phyloP scores from a whole-genome alignment of 2,329 filamentous ascomycete species.

The Colletotrichum falcatum region DNA sequence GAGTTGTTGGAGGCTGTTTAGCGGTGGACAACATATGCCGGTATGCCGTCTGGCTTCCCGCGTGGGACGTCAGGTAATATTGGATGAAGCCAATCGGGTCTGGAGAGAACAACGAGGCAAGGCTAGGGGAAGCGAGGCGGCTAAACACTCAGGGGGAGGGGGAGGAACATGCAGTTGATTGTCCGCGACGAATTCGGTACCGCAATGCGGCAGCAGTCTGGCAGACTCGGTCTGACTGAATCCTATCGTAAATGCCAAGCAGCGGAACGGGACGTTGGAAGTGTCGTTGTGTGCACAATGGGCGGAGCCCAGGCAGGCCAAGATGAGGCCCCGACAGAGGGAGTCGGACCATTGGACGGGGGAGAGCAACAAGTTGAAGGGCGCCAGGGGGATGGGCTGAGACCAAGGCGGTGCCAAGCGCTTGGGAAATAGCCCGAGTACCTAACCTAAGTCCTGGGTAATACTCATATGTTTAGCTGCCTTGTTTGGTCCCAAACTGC shows the following conservation, averaged over 20 bases:
- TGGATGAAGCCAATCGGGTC: background rate
- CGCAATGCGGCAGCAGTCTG: background rate
- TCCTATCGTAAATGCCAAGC: slow-evolving; percentile 15
- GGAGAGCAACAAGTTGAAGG: slow-evolving; percentile 6
- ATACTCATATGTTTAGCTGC: too few relatives aligned
- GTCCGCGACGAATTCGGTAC: too few relatives aligned
- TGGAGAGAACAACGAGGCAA: background rate
- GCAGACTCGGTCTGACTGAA: slow-evolving; percentile 7
- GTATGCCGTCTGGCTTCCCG: background rate
- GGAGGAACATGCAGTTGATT: too few relatives aligned
- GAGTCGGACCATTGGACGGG: slow-evolving; percentile 18
- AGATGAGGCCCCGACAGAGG: slow-evolving; percentile 25
- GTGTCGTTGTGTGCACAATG: background rate
- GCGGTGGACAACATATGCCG: too few relatives aligned
- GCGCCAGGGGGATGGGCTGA: slow-evolving; percentile 26
- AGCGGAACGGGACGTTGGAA: slow-evolving; percentile 8
- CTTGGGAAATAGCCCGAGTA: slow-evolving; percentile 6
- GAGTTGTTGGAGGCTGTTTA: slow-evolving; percentile 6
- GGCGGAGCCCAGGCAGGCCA: slow-evolving; percentile 20
- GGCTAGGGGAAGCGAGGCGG: background rate
- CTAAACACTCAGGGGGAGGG: background rate
- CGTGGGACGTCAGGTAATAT: background rate
- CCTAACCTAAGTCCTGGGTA: too few relatives aligned
- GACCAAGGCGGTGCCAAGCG: slow-evolving; percentile 27
- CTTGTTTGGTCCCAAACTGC: slow-evolving; percentile 7